Base-by-base conservation (phyloP, 208 protist genomes). In the Naegleria lovaniensis region DNA sequence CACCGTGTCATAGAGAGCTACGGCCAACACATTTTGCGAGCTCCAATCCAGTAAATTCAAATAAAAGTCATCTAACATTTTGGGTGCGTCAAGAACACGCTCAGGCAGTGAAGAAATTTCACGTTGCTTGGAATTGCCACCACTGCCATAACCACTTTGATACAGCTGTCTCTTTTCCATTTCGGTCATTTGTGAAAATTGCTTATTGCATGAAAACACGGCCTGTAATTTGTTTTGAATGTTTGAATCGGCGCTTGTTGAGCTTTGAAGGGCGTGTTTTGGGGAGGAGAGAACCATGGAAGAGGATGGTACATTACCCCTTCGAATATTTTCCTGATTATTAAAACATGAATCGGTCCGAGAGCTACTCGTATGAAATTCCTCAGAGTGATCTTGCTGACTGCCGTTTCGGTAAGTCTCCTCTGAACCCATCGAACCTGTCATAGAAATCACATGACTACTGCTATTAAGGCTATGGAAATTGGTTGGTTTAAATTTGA, bases 1-100 rank as follows among this genome's bases (percentile, higher is more conserved):
- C 15, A 98, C 95, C 4, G 89, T 91, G 39, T 92, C 19, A 40
- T 84, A 94, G 5, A 99, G 93, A 19, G 94, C 96, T 16, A 99
- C 96, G 15, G 96, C 96, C 6, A 99, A 90, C 4, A 94, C 43
- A 55, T 90, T 85, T 36, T 91, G 48, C n/a, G 33, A 59, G 41
- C 51, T 88, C 96, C 96, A 99, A 93, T 98, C 96, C 0, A 98
- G 90, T 6, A 98, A 91, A 92, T 98, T 98, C 4, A 98, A 91
- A 92, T 98, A 99, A 90, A 95, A 98, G 93, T 98, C 96, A 88
- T 98, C 96, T 3, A 92, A 29, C n/a, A 99, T 58, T 38, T 95
- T 94, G 11, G 96, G 97, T 33, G 97, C 97, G 91, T 98, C 97
- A 0, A 98, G 91, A 13, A 98, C 94, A 41, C 93, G 83, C 19